These are phyloP conservation scores for Helotiales sp. DNA, from an alignment of 2,329 filamentous ascomycete species.

Conservation along the genomic window DNA sequence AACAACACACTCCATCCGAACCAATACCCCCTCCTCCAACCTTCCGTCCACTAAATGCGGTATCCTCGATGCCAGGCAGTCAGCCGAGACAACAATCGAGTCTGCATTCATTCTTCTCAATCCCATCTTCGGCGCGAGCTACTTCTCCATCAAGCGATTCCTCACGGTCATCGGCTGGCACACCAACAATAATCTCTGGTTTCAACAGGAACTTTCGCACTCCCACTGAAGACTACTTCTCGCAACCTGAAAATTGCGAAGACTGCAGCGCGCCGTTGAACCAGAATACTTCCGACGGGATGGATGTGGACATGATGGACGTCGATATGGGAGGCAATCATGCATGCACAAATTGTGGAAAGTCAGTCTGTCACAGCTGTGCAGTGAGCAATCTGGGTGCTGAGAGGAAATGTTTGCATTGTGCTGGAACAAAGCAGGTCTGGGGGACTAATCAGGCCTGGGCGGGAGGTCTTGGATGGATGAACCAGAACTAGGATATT, in stretches of 20 bases:
- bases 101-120: slow-evolving; percentile 62
- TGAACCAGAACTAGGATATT: neutral
- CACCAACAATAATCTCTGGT: slow-evolving; percentile 9
- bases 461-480: neutral
- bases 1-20: slow-evolving; percentile 38
- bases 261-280: slow-evolving; percentile 48
- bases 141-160: slow-evolving; percentile 36
- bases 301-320: slow-evolving; percentile 43
- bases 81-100: slow-evolving; percentile 45
- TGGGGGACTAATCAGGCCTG: neutral
- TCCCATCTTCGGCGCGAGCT: slow-evolving; percentile 36
- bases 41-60: slow-evolving; percentile 19
- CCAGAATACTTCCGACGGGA: slow-evolving; percentile 30
- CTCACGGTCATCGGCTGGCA: slow-evolving; percentile 28
- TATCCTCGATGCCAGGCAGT: slow-evolving; percentile 19
- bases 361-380: slow-evolving; percentile 58
- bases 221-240: slow-evolving; percentile 22
- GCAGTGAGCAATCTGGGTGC: slow-evolving; percentile 59
- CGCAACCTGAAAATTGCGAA: slow-evolving; percentile 47
- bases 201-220: too few species aligned
- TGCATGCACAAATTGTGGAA: slow-evolving; percentile 52
- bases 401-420: slow-evolving; percentile 52
- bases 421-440: slow-evolving; percentile 37
- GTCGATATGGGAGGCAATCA: slow-evolving; percentile 41
- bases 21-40: slow-evolving; percentile 16